Percentiles rank a stretch among this genome's conserved stretches.
Conservation (phyloP, 108 stramenopile genomes). For the Aurantiochytrium sp. region DNA sequence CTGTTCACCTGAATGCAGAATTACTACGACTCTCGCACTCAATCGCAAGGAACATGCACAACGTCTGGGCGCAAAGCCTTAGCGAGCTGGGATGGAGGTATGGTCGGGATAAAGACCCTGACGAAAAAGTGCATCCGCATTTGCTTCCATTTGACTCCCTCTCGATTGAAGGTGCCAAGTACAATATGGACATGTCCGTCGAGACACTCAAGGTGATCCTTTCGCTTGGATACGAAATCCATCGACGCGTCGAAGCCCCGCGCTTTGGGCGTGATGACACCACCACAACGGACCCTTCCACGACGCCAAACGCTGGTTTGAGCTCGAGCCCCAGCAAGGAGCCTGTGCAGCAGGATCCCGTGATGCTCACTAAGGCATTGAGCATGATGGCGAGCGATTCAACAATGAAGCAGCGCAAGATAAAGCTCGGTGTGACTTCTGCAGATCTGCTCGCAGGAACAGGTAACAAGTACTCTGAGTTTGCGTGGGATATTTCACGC, state of each 20-base stretch:
- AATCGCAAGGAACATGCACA: slow-evolving; percentile 2
- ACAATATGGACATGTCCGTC: slow-evolving; percentile 12
- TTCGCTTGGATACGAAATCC: background rate
- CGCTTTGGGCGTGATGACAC: background rate
- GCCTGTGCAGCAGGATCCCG: background rate
- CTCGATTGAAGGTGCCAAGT: background rate
- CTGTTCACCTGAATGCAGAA: background rate
- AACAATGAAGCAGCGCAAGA: background rate
- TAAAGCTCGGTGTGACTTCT: background rate
- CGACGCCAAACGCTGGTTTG: too few species aligned
- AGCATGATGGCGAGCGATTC: background rate
- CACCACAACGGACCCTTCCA: too few species aligned
- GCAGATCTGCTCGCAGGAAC: background rate
- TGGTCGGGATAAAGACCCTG: background rate
- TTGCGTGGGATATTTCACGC: background rate
- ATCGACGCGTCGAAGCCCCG: background rate
- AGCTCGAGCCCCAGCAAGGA: too few species aligned
- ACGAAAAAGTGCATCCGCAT: background rate
- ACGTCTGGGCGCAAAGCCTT: background rate
- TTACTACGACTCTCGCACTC: background rate
- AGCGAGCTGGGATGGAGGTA: background rate
- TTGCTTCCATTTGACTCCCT: background rate
- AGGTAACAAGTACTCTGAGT: background rate
- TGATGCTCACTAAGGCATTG: background rate
- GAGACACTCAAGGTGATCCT: background rate